Evolutionary conservation across 176 grass and related monocot species (phyloP), one percentile per base, ranked within the genome.

Genomic region (Areca catechu): DNA sequence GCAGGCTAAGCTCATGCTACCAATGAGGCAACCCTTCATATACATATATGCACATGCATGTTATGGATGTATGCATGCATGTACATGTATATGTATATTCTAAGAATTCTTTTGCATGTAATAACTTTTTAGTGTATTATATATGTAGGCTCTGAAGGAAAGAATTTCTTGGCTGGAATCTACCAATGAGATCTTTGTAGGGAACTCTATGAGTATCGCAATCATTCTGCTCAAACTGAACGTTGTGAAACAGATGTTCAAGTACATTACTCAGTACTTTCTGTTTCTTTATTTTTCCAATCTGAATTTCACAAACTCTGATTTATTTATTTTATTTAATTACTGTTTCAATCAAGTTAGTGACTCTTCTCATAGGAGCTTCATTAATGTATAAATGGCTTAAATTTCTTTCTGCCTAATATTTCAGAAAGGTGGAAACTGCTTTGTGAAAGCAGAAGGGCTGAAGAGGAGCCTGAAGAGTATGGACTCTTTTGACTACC

Each of bases 401-500:
- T 54, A 51, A 72, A 48, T 14, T 57, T 51, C 19, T 52, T 78
- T 74, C 23, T 66, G n/a, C 53, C 65, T 47, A 54, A 53, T 73
- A 48, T 72, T 85, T 75, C 80, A 98, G 94, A 89, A 89, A 89
- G 22, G 57, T 52, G 85, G 54, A 80, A 89, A 34, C 54, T 68
- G 72, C 4, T 95, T 79, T 66, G 56, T 49, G 20, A 98, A 89
- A 76, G 71, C 58, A 71, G 94, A 93, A 89, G 94, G 94, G 21
- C 79, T 98, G 52, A 98, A 89, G 74, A 88, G 94, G 73, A 93
- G 94, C 73, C 75, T 98, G 68, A 78, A 87, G 70, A 93, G 70
- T 70, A 88, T 81, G 19, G 94, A 98, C 48, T 66, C 68, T 29
- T 84, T 93, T 69, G 84, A 93, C 80, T 53, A 83, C 65, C 76